Base-by-base conservation (phyloP, 345 rosid species). In the Syzygium jambos region DNA sequence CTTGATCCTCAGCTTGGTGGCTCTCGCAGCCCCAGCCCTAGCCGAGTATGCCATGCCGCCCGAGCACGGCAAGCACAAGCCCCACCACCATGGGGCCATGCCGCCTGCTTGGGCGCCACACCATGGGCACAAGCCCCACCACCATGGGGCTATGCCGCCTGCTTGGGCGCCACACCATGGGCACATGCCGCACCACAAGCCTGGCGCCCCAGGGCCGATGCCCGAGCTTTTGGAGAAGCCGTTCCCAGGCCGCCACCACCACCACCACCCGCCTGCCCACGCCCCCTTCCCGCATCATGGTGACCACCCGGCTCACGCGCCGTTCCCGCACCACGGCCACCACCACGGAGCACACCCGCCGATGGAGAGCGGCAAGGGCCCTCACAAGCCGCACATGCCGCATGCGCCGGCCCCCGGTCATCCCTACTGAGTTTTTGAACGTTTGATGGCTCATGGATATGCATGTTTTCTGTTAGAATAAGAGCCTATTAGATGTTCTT, bases 1-100 rank as follows among this genome's bases (percentile, higher is more conserved):
- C 22, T 56, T 90, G 85, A 57, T 92, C 57, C 84, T 91, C 17
- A 91, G 88, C 46, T 87, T 87, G 25, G 88, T 86, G 86, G 89
- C 82, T 80, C 61, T 87, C 49, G 30, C 90, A 52, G 85, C 85
- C 52, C 73, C 88, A 2, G 84, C 56, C 84, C 43, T 83, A 16
- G 88, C 85, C 2, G 78, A 78, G 34, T 55, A 53, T 2, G 77
- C 85, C 1, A 19, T 9, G 21, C 34, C 84, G 2, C 85, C 88
- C 0, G 52, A 51, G 46, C 87, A 85, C 1, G 12, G 65, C 87
- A 57, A 59, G 52, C 88, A 54, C 43, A 41, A 56, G 53, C 85
- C 55, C 38, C 63, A 17, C 85, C 88, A 22, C 77, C 85, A 4
- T 78, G 88, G 57, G 55, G 85, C 59, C 85, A 19, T 80, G 29